phyloP scores from a whole-genome alignment of 202 grass and related monocot genomes.

The Saccharum hybrid region DNA sequence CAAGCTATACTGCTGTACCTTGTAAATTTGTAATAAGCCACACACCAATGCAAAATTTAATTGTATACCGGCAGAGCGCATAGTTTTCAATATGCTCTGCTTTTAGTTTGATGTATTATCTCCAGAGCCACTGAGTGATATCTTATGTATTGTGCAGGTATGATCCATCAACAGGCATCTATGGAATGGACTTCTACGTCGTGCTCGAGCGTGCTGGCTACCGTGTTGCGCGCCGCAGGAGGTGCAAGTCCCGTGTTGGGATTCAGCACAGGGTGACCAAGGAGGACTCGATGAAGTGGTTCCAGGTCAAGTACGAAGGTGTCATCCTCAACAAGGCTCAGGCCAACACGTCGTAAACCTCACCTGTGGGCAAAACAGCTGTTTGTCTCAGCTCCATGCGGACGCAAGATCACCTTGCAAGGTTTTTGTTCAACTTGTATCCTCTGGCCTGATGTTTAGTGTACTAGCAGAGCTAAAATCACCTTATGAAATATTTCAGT shows the following conservation, averaged over 20 bases:
- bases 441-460: slow-evolving; percentile 19
- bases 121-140: background rate
- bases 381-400: background rate
- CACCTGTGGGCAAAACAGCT: background rate
- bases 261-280: slow-evolving; percentile 86
- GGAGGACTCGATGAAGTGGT: slow-evolving; percentile 86
- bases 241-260: slow-evolving; percentile 76
- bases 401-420: slow-evolving; percentile 35
- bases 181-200: slow-evolving; percentile 81
- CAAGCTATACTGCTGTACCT: background rate
- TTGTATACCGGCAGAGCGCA: background rate
- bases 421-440: slow-evolving; percentile 17
- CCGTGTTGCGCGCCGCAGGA: slow-evolving; percentile 67
- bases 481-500: background rate
- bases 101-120: background rate
- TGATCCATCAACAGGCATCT: slow-evolving; percentile 78
- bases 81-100: background rate
- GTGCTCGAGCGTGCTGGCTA: slow-evolving; percentile 78
- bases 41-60: background rate
- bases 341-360: slow-evolving; percentile 43
- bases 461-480: slow-evolving; percentile 1
- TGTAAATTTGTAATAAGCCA: background rate
- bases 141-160: slow-evolving; percentile 45
- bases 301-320: slow-evolving; percentile 87
- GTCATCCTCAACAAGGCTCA: slow-evolving; percentile 87